These are phyloP conservation scores for Leishmania mexicana DNA, from an alignment of 208 protist species.

Conservation along the genomic window DNA sequence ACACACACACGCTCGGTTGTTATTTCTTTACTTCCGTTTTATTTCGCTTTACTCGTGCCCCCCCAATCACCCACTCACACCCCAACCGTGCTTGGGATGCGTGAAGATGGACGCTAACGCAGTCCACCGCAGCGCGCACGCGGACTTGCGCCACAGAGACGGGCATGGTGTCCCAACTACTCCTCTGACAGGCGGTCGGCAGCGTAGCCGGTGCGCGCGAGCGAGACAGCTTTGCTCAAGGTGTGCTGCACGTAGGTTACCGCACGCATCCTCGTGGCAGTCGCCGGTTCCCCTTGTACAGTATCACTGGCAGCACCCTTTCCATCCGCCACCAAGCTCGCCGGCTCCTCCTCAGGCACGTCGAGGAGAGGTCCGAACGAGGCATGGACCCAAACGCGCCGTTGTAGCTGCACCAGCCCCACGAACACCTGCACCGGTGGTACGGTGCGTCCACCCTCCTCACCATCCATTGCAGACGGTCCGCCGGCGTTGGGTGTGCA, in stretches of 20 bases:
- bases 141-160: background rate
- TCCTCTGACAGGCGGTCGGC: background rate
- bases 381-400: constrained; percentile 38
- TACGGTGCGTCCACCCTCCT: background rate
- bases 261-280: background rate
- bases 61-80: background rate
- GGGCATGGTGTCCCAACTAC: background rate
- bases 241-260: background rate
- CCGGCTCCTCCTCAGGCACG: background rate
- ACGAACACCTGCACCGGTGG: constrained; percentile 30
- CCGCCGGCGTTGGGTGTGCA: background rate
- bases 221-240: background rate
- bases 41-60: background rate
- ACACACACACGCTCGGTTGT: no score
- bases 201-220: background rate
- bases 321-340: background rate
- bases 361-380: constrained; percentile 18
- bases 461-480: background rate
- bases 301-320: background rate
- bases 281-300: background rate
- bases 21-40: no score
- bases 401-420: constrained; percentile 44
- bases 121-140: no score
- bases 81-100: background rate
- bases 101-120: background rate